Conservation (phyloP, 2,329 filamentous ascomycete genomes). For the Aureobasidium sp. region DNA sequence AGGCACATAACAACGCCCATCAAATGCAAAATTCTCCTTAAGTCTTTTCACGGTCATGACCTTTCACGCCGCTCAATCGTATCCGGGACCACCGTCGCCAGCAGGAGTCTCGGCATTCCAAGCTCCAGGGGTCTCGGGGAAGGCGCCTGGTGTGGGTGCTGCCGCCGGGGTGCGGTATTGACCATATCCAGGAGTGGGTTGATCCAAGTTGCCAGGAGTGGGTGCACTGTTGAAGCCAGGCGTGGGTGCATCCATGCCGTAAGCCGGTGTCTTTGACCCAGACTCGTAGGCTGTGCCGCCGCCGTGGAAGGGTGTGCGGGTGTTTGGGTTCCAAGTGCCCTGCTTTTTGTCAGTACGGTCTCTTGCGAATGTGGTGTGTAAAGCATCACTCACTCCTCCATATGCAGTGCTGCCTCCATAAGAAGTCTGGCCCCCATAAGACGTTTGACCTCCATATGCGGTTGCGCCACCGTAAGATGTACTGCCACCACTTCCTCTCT, state of each 20-base stretch:
- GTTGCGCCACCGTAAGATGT: conserved; percentile 46
- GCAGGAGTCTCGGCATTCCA: conserved; percentile 54
- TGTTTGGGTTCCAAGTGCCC: conserved; percentile 33
- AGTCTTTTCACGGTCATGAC: neutral
- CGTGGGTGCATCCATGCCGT: conserved; percentile 60
- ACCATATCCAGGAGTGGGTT: conserved; percentile 33
- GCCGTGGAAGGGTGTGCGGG: conserved; percentile 58
- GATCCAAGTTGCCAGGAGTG: conserved; percentile 31
- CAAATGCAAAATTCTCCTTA: neutral
- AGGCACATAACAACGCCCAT: neutral
- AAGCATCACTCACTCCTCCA: conserved; percentile 28
- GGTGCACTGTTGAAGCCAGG: conserved; percentile 37
- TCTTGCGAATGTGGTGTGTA: conserved; percentile 5
- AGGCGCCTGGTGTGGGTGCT: conserved; percentile 52
- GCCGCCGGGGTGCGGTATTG: conserved; percentile 37
- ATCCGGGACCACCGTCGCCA: conserved; percentile 36
- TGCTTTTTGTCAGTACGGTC: conserved; percentile 19
- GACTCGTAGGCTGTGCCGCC: conserved; percentile 56
- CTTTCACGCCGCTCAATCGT: conserved; percentile 27
- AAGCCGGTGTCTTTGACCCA: conserved; percentile 30
- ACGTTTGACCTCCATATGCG: conserved; percentile 61
- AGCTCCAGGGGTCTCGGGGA: conserved; percentile 46
- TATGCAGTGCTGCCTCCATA: conserved; percentile 45
- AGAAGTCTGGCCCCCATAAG: conserved; percentile 53
- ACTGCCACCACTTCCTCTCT: conserved; percentile 30